Conservation (phyloP, 352 stramenopile species). For the Globisporangium acanthophoron region DNA sequence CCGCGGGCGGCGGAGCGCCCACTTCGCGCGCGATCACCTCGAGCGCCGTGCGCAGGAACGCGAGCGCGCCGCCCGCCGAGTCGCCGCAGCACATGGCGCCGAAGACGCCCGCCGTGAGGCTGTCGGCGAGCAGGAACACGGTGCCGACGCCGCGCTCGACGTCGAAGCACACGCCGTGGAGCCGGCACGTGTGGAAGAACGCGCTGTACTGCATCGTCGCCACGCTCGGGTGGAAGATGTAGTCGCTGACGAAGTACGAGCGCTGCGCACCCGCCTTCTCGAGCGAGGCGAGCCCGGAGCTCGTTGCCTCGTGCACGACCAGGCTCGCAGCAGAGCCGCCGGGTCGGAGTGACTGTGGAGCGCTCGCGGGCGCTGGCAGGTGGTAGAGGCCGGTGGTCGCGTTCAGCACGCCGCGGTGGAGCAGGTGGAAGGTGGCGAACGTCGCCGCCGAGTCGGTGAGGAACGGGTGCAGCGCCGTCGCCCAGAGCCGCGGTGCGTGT, state of each 20-base stretch:
- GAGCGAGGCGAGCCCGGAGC: slow-evolving; percentile 13
- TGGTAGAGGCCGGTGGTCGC: slow-evolving; percentile 27
- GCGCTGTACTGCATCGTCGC: slow-evolving; percentile 67
- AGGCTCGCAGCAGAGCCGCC: slow-evolving; percentile 6
- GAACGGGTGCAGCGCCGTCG: slow-evolving; percentile 65
- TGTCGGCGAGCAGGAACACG: slow-evolving; percentile 73
- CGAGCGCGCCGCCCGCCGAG: slow-evolving; percentile 35
- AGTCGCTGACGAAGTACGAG: slow-evolving; percentile 66
- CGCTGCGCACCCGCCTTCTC: slow-evolving; percentile 22
- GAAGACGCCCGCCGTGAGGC: slow-evolving; percentile 74
- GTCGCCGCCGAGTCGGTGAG: slow-evolving; percentile 70
- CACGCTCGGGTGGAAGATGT: slow-evolving; percentile 77
- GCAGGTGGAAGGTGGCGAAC: slow-evolving; percentile 67
- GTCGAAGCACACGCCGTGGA: slow-evolving; percentile 88
- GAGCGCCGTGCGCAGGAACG: slow-evolving; percentile 59
- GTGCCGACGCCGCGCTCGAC: slow-evolving; percentile 56
- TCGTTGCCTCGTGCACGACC: slow-evolving; percentile 26
- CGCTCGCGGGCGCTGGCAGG: slow-evolving; percentile 16
- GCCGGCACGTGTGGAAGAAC: slow-evolving; percentile 86
- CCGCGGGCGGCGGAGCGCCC: slow-evolving; percentile 27
- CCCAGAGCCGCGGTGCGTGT: slow-evolving; percentile 55
- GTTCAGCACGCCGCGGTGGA: slow-evolving; percentile 41
- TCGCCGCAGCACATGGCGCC: slow-evolving; percentile 63
- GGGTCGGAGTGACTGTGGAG: not conserved
- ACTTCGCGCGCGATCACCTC: slow-evolving; percentile 71